These are phyloP conservation scores for Phyllachora maydis DNA, from an alignment of 2,329 filamentous ascomycete genomes.

Conservation along the genomic window DNA sequence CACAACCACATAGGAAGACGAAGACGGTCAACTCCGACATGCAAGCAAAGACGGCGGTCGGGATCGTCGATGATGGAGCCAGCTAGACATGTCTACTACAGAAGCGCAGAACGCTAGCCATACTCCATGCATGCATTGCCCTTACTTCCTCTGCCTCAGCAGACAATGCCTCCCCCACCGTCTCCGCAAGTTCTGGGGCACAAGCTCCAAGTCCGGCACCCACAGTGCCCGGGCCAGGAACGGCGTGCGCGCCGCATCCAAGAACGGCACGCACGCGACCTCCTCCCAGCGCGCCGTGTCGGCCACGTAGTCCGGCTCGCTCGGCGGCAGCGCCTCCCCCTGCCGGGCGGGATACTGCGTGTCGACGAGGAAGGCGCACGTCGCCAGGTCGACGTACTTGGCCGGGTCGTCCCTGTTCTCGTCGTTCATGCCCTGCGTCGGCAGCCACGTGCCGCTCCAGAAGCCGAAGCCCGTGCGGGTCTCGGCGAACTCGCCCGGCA, in stretches of 20 bases:
- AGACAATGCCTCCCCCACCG: slow-evolving; percentile 84
- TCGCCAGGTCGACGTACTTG: slow-evolving; percentile 64
- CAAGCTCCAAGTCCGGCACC: slow-evolving; percentile 49
- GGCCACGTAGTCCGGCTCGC: slow-evolving; percentile 64
- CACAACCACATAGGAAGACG: no score
- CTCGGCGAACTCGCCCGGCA: slow-evolving; percentile 81
- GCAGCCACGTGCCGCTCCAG: slow-evolving; percentile 67
- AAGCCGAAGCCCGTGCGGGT: slow-evolving; percentile 47
- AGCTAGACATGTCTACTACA: no score
- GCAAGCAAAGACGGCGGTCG: no score
- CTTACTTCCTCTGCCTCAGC: slow-evolving; percentile 45
- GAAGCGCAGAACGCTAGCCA: no score
- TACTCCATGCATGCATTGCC: no score
- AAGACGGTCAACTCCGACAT: no score
- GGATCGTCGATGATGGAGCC: no score
- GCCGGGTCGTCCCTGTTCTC: slow-evolving; percentile 66
- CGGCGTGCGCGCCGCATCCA: slow-evolving; percentile 59
- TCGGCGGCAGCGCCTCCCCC: slow-evolving; percentile 24
- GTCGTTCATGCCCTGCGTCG: slow-evolving; percentile 77
- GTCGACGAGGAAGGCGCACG: slow-evolving; percentile 74
- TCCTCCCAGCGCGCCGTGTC: slow-evolving; percentile 60
- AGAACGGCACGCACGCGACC: slow-evolving; percentile 55
- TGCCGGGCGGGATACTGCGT: slow-evolving; percentile 48
- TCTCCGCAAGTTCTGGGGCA: slow-evolving; percentile 50
- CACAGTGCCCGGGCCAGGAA: slow-evolving; percentile 60